Base-by-base conservation (phyloP, 129 eudicot species). In the Pittosporum tobira region DNA sequence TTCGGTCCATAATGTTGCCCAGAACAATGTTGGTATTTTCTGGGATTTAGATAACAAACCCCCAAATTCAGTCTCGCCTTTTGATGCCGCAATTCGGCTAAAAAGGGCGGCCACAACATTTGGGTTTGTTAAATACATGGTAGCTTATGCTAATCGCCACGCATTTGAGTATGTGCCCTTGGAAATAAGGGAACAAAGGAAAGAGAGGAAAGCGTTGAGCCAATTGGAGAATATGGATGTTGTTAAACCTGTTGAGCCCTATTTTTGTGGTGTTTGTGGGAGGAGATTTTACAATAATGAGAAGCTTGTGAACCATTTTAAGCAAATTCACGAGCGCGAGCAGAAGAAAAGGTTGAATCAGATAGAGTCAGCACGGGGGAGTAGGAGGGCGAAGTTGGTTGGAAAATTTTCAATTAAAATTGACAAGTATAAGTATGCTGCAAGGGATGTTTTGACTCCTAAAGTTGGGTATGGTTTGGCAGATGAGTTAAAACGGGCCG, bases 1-100 rank as follows among this genome's bases (percentile, higher is more conserved):
- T 68, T 73, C 64, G 3, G 63, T 26, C 49, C 61, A 69, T 7
- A 52, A 45, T 29, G 37, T 16, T 50, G 20, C 61, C 18, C 81
- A 48, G 51, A 69, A 70, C 60, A 78, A 67, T 38, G 86, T 84
- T 15, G 95, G 83, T 0, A 71, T 91, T 59, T 91, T 91, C 63
- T 86, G 90, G 96, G 96, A 91, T 70, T 66, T 91, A 26, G 95
- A 76, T 36, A 83, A 91, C 81, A 86, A 90, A 65, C 90, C 90
- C 25, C 96, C 94, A 26, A 83, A 63, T 34, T 73, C 81, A 71
- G 64, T 69, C 43, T 71, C 94, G 7, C 83, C 87, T 13, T 81
- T 57, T 56, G 98, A 90, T 51, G 94, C 94, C 34, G 87, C 94
- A 15, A 48, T 74, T 55, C 49, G 77, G 83, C 68, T 90, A 49